Base-by-base conservation (phyloP, 1,139 yeast species). In the Chernovozyma aurita region DNA sequence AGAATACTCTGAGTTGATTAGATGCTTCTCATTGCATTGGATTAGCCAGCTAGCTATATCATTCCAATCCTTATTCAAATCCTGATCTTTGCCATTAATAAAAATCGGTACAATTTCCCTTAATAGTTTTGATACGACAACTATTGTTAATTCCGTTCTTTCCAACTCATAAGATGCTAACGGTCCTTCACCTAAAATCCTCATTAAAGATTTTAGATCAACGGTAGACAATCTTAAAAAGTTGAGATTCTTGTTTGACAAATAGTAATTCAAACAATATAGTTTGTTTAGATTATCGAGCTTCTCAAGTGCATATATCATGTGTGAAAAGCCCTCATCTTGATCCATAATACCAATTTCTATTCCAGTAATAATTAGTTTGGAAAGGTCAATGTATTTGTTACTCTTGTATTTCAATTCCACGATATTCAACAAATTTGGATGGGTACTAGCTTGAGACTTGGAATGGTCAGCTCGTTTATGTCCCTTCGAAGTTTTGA, bases 41-140 rank as follows among this genome's bases (percentile, higher is more conserved):
- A 57, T 29, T 21, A 65, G 37, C 65, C 70, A 67, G 3, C 44
- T 41, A 16, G 57, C 43, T 35, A 72, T 57, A 40, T 71, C 77
- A 30, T 42, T 43, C 30, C 59, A 55, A 37, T 68, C 71, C 17
- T 57, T 57, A 16, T 44, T 41, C 14, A 63, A 45, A 7, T 47
- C 52, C 2, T 45, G 44, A 36, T 49, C 53, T 0, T 30, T n/a
- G 4, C 26, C 14, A 2, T 25, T 21, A 1, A 39, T 24, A 36
- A 49, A 39, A 4, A 37, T 25, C 3, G 52, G 52, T 14, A 42
- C 21, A 21, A 59, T 39, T 4, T 30, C 31, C 1, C 35, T 32
- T 20, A 70, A 42, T 2, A 65, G 39, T 20, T 46, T 43, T 20
- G 67, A 62, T 1, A 61, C 55, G 0, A 51, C 42, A 1, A 50